These are phyloP conservation scores for Veloboletus limbatus DNA, from an alignment of 1,284 basidiomycete species.

Conservation along the genomic window DNA sequence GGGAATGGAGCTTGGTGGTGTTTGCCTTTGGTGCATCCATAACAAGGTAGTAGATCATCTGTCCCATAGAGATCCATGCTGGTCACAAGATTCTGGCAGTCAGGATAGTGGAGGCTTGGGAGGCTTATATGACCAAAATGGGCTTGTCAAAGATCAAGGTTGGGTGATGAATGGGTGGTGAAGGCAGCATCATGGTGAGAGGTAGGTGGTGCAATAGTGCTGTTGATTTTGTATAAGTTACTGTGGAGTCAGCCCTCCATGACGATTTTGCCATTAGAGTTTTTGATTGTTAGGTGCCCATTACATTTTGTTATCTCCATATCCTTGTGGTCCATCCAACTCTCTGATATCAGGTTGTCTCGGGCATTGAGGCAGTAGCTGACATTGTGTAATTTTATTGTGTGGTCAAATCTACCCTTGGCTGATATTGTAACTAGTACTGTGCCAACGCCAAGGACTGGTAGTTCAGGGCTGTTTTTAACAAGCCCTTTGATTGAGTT, in stretches of 20 bases:
- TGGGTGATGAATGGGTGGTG: not conserved
- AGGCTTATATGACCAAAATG: constrained; percentile 9
- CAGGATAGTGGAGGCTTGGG: no score
- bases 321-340: constrained; percentile 3
- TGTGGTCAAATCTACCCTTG: not conserved
- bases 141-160: constrained; percentile 15
- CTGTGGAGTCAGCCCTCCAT: not conserved
- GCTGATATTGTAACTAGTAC: constrained; percentile 4
- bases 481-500: constrained; percentile 12
- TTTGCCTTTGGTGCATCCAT: constrained; percentile 12
- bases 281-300: not conserved
- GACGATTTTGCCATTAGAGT: not conserved
- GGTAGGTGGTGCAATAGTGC: not conserved
- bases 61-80: constrained; percentile 4
- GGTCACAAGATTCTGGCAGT: constrained; percentile 6
- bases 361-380: constrained; percentile 14
- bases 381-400: constrained; percentile 9
- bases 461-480: constrained; percentile 6
- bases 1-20: constrained; percentile 8
- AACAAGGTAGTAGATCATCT: constrained; percentile 1
- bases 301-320: not conserved
- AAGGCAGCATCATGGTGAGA: not conserved
- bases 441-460: constrained; percentile 1
- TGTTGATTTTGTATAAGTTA: not conserved
- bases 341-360: constrained; percentile 15